Base-by-base conservation (phyloP, 352 stramenopile genomes). In the Salisapilia sapeloensis region DNA sequence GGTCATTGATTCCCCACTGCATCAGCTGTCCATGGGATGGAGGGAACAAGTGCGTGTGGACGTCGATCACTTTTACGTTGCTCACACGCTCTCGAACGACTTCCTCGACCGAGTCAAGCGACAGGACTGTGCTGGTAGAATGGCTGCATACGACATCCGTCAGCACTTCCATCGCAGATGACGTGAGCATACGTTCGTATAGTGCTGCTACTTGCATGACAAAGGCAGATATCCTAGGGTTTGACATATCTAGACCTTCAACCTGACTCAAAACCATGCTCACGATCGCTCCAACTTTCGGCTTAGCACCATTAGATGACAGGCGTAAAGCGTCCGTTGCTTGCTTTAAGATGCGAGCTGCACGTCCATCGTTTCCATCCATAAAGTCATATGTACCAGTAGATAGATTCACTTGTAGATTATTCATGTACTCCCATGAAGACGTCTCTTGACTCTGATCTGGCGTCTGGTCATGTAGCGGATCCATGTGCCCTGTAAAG, bases 11-110 rank as follows among this genome's bases (percentile, higher is more conserved):
- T 16, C 84, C 86, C 74, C 77, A 96, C 1, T 94, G 67, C 66
- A 92, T 95, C 24, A 96, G 59, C 32, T 75, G 55, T 15, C 78
- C 82, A 46, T 96, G 86, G 16, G 57, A 79, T 10, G 84, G 80
- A 25, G 89, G 89, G 33, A 96, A 85, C 17, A 96, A 51, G 50
- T 97, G 85, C 33, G 89, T 97, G 52, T 96, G 89, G 31, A 96
- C 53, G 52, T 94, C 78, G 48, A 93, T 74, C 15, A 54, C 43
- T n/a, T n/a, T n/a, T n/a, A n/a, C n/a, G n/a, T n/a, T n/a, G n/a
- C n/a, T n/a, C n/a, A n/a, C n/a, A n/a, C n/a, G n/a, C n/a, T n/a
- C n/a, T n/a, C n/a, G n/a, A n/a, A n/a, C n/a, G n/a, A n/a, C n/a
- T n/a, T n/a, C n/a, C n/a, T n/a, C n/a, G n/a, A n/a, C n/a, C n/a